phyloP scores from a whole-genome alignment of 2,329 filamentous ascomycete species.

The Claviceps pusilla region DNA sequence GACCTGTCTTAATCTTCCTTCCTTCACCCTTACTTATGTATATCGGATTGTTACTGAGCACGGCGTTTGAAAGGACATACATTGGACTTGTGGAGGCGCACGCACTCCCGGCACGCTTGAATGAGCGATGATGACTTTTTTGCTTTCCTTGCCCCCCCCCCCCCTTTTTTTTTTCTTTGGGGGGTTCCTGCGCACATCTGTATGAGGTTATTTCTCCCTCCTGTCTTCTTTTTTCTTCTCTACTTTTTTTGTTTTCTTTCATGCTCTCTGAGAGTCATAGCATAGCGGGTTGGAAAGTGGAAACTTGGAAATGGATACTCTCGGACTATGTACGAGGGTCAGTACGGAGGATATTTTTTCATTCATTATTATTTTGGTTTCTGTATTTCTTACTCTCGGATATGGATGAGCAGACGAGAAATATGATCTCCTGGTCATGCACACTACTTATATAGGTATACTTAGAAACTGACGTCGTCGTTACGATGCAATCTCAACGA shows the following conservation, averaged over 20 bases:
- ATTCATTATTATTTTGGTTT: no score
- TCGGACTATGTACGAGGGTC: no score
- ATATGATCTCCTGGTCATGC: neutral
- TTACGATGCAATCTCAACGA: neutral
- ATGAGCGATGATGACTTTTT: neutral
- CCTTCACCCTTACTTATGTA: neutral
- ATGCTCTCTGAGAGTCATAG: neutral
- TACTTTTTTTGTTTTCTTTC: neutral
- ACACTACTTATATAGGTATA: neutral
- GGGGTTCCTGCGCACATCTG: no score
- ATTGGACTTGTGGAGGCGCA: neutral
- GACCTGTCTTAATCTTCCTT: no score
- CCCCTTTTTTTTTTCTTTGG: neutral
- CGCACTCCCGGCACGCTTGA: neutral
- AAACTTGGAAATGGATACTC: no score
- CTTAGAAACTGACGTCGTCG: neutral
- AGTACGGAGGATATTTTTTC: no score
- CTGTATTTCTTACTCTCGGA: neutral
- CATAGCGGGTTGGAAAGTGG: neutral
- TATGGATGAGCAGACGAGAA: neutral
- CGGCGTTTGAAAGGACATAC: neutral
- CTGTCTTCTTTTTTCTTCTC: neutral
- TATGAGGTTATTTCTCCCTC: no score
- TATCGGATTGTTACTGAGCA: neutral
- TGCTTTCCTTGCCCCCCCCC: no score